Evolutionary conservation across 495 filamentous ascomycete genomes (phyloP), one percentile per base, ranked within the genome.

Genomic region (Rostrohypoxylon terebratum): DNA sequence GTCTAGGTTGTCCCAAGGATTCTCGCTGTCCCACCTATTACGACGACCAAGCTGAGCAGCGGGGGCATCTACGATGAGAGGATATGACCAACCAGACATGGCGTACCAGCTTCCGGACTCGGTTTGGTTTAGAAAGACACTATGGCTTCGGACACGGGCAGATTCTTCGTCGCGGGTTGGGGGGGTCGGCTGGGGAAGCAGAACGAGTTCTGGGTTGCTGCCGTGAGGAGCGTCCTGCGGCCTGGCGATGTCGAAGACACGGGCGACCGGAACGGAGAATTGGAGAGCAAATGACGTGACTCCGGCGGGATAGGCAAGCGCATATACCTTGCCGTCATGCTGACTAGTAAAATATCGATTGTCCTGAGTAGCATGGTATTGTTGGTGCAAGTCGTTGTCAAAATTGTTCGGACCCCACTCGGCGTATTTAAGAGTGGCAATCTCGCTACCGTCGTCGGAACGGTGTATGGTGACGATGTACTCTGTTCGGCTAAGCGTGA

Each of bases 341-440:
- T 91, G 89, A 59, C 91, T 91, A 73, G 94, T 94, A 23, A 98
- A 89, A 80, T 98, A 97, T 45, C 90, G 92, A 64, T 91, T 89
- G 78, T 98, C 96, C 83, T 93, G 92, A 9, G 93, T 92, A 3
- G 80, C 80, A 21, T 82, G 83, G 73, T 98, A 94, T 70, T 98
- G 93, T 47, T 87, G 89, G 68, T 92, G 88, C 14, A 99, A 89
- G 79, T 99, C 96, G 62, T 87, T 88, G 75, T 99, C 95, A 47
- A 90, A 92, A 54, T 92, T 96, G 78, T 99, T 99, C 9, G 94
- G 92, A 0, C 89, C 91, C 96, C 96, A 99, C 78, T 99, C 96
- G 21, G 93, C 93, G 78, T 96, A 99, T 68, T 89, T 96, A 66
- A 99, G 87, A 0, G 93, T 97, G 74, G 93, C 97, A 47, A 98